These are phyloP conservation scores for Pulveroboletus sp. DNA, from an alignment of 768 basidiomycete genomes.

Conservation along the genomic window DNA sequence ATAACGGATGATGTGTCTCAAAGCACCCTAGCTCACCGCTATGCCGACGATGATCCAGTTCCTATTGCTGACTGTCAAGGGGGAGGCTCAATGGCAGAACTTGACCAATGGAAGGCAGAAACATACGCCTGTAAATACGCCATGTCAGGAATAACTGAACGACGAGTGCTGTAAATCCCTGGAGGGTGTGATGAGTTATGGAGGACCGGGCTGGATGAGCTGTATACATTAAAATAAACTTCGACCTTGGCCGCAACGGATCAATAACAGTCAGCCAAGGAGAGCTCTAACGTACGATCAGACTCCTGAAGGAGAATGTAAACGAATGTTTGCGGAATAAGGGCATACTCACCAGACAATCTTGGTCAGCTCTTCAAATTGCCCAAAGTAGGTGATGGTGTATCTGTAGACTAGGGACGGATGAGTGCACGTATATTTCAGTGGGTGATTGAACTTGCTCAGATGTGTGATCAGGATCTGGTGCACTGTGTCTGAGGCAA, in stretches of 20 bases:
- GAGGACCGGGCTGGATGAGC: background rate
- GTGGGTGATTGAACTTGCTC: constrained; percentile 27
- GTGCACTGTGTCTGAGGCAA: constrained; percentile 51
- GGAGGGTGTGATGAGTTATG: constrained; percentile 1
- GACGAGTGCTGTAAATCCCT: constrained; percentile 43
- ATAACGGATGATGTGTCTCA: background rate
- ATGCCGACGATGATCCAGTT: constrained; percentile 33
- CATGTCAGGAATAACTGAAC: constrained; percentile 55
- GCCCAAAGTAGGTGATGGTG: constrained; percentile 39
- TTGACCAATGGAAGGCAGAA: background rate
- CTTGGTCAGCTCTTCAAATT: constrained; percentile 22
- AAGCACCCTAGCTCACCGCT: constrained; percentile 20
- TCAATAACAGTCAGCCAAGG: constrained; percentile 5
- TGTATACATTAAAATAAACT: constrained; percentile 45
- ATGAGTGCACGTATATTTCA: background rate
- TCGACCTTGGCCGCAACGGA: constrained; percentile 34
- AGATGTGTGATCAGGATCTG: constrained; percentile 54
- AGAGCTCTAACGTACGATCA: constrained; percentile 14
- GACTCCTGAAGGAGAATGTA: constrained; percentile 18
- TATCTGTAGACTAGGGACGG: constrained; percentile 44
- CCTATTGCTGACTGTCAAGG: constrained; percentile 46
- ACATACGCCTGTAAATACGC: constrained; percentile 48
- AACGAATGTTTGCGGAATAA: background rate
- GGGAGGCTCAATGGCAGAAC: background rate
- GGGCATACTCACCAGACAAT: constrained; percentile 41